A percentile compares a stretch with the other conserved stretches of the same genome.
Evolutionary conservation across 2,329 filamentous ascomycete genomes (phyloP).

Genomic region (Epichloe gansuensis): DNA sequence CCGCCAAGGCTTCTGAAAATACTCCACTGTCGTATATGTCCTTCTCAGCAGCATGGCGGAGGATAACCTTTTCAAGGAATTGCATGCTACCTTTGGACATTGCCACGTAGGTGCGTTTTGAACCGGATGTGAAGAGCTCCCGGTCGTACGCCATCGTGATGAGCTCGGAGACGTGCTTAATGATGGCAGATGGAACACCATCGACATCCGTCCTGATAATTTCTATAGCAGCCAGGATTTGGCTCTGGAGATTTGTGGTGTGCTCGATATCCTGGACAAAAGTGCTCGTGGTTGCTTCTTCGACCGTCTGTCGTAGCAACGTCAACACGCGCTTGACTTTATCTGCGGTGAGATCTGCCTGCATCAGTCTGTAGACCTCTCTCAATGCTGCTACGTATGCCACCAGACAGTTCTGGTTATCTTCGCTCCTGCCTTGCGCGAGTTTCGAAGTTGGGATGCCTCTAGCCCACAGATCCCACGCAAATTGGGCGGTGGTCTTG

Average conservation of each 20-base stretch:
- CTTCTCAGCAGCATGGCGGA: conserved; percentile 45
- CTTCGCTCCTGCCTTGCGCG: conserved; percentile 25
- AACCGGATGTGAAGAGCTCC: conserved; percentile 17
- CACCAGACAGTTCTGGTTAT: conserved; percentile 72
- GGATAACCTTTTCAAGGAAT: conserved; percentile 48
- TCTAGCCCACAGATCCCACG: conserved; percentile 59
- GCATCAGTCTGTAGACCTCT: conserved; percentile 66
- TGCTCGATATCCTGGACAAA: conserved; percentile 64
- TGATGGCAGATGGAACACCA: conserved; percentile 54
- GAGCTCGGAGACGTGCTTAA: conserved; percentile 57
- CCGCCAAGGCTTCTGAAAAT: conserved; percentile 49
- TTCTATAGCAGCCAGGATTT: conserved; percentile 54
- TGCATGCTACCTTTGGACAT: conserved; percentile 73
- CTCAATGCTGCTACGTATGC: conserved; percentile 69
- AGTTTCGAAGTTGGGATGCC: conserved; percentile 41
- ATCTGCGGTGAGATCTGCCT: conserved; percentile 46
- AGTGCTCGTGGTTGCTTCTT: conserved; percentile 51
- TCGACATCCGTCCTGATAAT: conserved; percentile 53
- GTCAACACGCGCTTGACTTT: conserved; percentile 55
- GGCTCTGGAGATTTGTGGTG: conserved; percentile 58
- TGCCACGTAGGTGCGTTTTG: conserved; percentile 72
- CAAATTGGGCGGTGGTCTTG: conserved; percentile 42
- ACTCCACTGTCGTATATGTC: conserved; percentile 60
- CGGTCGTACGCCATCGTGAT: conserved; percentile 53
- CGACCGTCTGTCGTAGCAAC: conserved; percentile 58